Conservation (phyloP, 2,329 filamentous ascomycete genomes). For the Akanthomyces uredinophilus region DNA sequence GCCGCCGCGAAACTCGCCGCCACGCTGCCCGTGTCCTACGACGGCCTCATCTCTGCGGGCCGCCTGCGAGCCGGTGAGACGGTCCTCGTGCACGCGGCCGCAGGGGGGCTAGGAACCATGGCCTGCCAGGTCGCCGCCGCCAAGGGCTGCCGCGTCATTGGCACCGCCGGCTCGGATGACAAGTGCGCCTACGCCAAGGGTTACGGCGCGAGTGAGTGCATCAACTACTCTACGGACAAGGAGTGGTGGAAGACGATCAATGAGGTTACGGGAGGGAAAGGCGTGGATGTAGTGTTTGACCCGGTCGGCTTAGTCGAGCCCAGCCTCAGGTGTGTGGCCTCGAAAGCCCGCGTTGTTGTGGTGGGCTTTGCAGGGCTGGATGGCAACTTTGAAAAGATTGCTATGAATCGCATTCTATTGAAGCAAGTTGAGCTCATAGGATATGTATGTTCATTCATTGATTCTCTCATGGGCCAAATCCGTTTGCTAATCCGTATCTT, state of each 20-base stretch:
- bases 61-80: slow-evolving; percentile 40
- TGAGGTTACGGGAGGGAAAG: slow-evolving; percentile 40
- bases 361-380: slow-evolving; percentile 53
- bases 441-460: slow-evolving; percentile 35
- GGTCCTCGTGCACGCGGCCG: slow-evolving; percentile 50
- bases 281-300: slow-evolving; percentile 55
- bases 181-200: slow-evolving; percentile 39
- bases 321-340: slow-evolving; percentile 48
- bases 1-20: slow-evolving; percentile 49
- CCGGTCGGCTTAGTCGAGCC: slow-evolving; percentile 51
- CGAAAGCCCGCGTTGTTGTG: slow-evolving; percentile 49
- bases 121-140: slow-evolving; percentile 52
- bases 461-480: not conserved
- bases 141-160: slow-evolving; percentile 48
- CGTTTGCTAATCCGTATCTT: not conserved
- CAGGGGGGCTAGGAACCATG: slow-evolving; percentile 50
- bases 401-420: slow-evolving; percentile 49
- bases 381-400: slow-evolving; percentile 48
- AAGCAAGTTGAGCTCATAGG: slow-evolving; percentile 49
- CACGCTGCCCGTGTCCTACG: slow-evolving; percentile 50
- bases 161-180: slow-evolving; percentile 40
- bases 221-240: slow-evolving; percentile 33
- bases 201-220: slow-evolving; percentile 36
- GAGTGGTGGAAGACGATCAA: slow-evolving; percentile 48
- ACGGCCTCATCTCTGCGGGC: slow-evolving; percentile 39